These are phyloP conservation scores for Botrytis galanthina DNA, from an alignment of 2,329 filamentous ascomycete genomes.

Conservation along the genomic window DNA sequence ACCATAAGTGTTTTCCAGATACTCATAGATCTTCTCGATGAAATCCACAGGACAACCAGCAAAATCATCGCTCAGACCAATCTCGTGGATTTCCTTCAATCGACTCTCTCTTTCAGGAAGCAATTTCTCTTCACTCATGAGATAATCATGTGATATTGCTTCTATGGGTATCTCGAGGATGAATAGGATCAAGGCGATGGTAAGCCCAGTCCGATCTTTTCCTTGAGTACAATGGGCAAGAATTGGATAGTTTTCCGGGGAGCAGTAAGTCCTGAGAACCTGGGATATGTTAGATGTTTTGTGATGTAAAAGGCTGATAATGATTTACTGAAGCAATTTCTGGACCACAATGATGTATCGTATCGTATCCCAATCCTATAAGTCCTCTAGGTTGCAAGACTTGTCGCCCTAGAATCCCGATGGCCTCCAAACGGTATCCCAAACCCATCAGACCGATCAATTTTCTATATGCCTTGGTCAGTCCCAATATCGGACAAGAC, in stretches of 20 bases:
- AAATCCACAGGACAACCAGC: slow-evolving; percentile 63
- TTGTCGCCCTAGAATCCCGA: slow-evolving; percentile 65
- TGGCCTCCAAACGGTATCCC: slow-evolving; percentile 67
- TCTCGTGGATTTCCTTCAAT: slow-evolving; percentile 63
- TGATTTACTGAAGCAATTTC: slow-evolving; percentile 2
- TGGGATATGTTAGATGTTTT: slow-evolving; percentile 26
- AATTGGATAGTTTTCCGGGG: slow-evolving; percentile 55
- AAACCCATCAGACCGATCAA: slow-evolving; percentile 61
- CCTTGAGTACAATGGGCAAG: slow-evolving; percentile 85
- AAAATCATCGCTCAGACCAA: slow-evolving; percentile 75
- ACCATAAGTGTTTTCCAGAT: slow-evolving; percentile 62
- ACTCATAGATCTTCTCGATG: slow-evolving; percentile 55
- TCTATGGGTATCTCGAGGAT: slow-evolving; percentile 55
- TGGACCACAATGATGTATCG: slow-evolving; percentile 62
- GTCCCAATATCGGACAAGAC: background rate
- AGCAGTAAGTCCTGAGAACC: slow-evolving; percentile 50
- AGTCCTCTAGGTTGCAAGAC: slow-evolving; percentile 73
- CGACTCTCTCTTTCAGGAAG: slow-evolving; percentile 60
- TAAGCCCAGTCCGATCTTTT: slow-evolving; percentile 78
- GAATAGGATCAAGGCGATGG: slow-evolving; percentile 66
- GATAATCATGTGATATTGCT: slow-evolving; percentile 71
- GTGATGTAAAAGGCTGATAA: background rate
- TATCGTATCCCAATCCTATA: slow-evolving; percentile 66
- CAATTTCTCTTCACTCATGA: slow-evolving; percentile 61
- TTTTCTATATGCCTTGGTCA: slow-evolving; percentile 43